Evolutionary conservation across 495 filamentous ascomycete species (phyloP).

Genomic region (Neurospora sp.): DNA sequence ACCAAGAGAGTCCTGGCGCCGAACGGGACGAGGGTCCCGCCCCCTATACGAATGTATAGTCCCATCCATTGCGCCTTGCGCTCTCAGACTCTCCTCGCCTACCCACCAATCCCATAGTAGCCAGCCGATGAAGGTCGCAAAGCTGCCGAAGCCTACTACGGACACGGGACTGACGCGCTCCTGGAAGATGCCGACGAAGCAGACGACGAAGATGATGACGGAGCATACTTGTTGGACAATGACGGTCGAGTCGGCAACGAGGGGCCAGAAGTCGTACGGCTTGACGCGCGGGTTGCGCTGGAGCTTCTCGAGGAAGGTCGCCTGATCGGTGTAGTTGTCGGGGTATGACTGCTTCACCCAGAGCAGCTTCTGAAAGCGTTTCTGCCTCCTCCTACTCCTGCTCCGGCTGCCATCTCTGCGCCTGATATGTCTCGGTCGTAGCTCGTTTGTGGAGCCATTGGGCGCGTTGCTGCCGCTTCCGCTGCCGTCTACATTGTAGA

Average conservation of each 20-base stretch:
- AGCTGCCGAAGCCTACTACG: conserved; percentile 73
- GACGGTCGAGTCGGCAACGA: conserved; percentile 90
- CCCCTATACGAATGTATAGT: background rate
- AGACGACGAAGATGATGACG: conserved; percentile 87
- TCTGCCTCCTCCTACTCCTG: conserved; percentile 46
- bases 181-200: conserved; percentile 83
- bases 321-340: conserved; percentile 96
- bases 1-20: conserved; percentile 15
- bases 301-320: conserved; percentile 89
- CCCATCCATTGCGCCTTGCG: conserved; percentile 33
- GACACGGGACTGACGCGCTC: conserved; percentile 76
- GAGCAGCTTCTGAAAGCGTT: conserved; percentile 86
- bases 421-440: conserved; percentile 17
- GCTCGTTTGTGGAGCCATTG: conserved; percentile 1
- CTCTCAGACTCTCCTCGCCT: conserved; percentile 32
- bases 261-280: conserved; percentile 96
- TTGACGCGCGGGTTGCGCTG: conserved; percentile 91
- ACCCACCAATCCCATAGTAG: conserved; percentile 86
- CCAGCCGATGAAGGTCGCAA: conserved; percentile 82
- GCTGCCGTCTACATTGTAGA: conserved; percentile 25
- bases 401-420: conserved; percentile 24
- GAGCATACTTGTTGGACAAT: conserved; percentile 95
- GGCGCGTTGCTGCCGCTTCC: conserved; percentile 7
- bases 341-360: conserved; percentile 98
- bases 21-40: conserved; percentile 12